Percentiles rank a stretch among this genome's conserved stretches.
Evolutionary conservation across 805 yeast species (phyloP).

Genomic region (Lachancea quebecensis): DNA sequence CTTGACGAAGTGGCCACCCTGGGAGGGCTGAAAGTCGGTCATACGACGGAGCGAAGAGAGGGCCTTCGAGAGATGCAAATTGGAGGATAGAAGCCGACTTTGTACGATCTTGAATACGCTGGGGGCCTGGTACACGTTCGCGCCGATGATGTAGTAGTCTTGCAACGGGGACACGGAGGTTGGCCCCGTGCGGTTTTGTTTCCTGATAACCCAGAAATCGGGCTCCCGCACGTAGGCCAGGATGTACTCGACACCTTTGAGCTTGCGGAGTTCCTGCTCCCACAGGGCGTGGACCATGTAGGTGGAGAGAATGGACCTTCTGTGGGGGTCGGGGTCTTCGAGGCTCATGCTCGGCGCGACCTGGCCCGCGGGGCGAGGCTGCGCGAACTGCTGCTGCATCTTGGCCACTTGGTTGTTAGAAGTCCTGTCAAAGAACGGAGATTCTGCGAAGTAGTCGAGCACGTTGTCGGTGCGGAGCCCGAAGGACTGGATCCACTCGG

Average conservation of each 20-base stretch:
- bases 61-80: conserved; percentile 38
- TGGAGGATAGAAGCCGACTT: conserved; percentile 56
- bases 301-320: conserved; percentile 7
- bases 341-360: conserved; percentile 3
- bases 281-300: conserved; percentile 33
- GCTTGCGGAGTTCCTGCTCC: conserved; percentile 57
- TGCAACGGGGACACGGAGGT: conserved; percentile 40
- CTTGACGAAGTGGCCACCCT: conserved; percentile 35
- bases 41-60: conserved; percentile 40
- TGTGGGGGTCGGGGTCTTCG: conserved; percentile 5
- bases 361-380: conserved; percentile 16
- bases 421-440: conserved; percentile 91
- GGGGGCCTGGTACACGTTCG: conserved; percentile 90
- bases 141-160: conserved; percentile 85
- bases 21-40: conserved; percentile 52
- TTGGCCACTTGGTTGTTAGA: conserved; percentile 90
- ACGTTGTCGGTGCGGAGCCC: conserved; percentile 88
- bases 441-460: conserved; percentile 83
- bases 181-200: conserved; percentile 60
- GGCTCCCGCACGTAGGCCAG: conserved; percentile 75
- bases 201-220: conserved; percentile 84
- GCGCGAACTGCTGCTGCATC: conserved; percentile 83
- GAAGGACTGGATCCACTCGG: conserved; percentile 91
- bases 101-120: conserved; percentile 62
- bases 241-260: conserved; percentile 83